phyloP scores from a whole-genome alignment of 176 grass and related monocot genomes.

The Chrysopogon serrulatus region DNA sequence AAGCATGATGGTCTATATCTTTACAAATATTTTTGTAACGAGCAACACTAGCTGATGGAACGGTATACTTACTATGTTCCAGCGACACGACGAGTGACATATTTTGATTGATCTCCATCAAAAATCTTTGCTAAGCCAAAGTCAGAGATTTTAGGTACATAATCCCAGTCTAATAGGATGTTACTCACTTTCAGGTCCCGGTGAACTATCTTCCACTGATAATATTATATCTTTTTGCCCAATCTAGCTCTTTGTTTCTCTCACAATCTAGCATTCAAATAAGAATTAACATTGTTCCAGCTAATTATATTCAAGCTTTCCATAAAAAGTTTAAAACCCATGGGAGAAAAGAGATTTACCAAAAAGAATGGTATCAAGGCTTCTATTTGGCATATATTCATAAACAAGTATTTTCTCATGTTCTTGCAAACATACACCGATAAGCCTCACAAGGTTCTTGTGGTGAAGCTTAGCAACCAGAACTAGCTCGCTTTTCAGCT shows the following conservation, averaged over 20 bases:
- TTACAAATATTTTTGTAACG: background rate
- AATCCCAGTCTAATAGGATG: constrained; percentile 20
- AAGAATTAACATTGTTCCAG: background rate
- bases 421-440: constrained; percentile 36
- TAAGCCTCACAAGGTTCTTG: constrained; percentile 38
- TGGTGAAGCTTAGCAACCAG: constrained; percentile 37
- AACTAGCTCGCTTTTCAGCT: constrained; percentile 38
- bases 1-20: too few relatives aligned
- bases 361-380: constrained; percentile 43
- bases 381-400: constrained; percentile 45
- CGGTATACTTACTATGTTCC: constrained; percentile 68
- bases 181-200: constrained; percentile 38
- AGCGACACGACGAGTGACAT: constrained; percentile 37
- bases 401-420: constrained; percentile 44
- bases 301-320: background rate
- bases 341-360: constrained; percentile 1
- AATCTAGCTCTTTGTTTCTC: constrained; percentile 26
- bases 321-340: background rate
- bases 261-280: constrained; percentile 10
- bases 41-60: background rate
- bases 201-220: constrained; percentile 64
- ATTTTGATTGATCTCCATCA: constrained; percentile 29
- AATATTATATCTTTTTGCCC: constrained; percentile 38
- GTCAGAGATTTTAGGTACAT: constrained; percentile 62
- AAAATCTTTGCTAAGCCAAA: constrained; percentile 60